Base-by-base conservation (phyloP, 1,284 basidiomycete species). In the Sanghuangporus sanghuang region DNA sequence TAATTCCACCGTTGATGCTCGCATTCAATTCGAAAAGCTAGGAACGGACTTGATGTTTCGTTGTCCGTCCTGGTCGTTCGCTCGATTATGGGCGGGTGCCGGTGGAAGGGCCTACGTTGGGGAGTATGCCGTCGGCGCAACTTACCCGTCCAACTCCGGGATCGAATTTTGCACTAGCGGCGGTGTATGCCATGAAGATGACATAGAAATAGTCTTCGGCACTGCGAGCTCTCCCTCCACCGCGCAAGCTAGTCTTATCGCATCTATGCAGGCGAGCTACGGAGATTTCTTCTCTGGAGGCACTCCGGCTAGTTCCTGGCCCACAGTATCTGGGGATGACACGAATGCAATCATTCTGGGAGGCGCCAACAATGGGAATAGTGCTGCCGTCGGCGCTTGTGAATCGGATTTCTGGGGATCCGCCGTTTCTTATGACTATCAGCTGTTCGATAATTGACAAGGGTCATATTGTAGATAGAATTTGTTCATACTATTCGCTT, bases 181-280 rank as follows among this genome's bases (percentile, higher is more conserved):
- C 36, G 86, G 84, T 18, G 85, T 90, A 39, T 90, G 89, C 72
- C 89, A 91, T 71, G 81, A 89, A 71, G 87, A 90, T 69, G 88
- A 90, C 68, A 90, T 90, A 61, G 75, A 85, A 76, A 86, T 90
- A 71, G 81, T 90, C 83, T 92, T 91, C 71, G 89, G 89, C 54
- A 90, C 87, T 0, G 83, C 79, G 23, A 71, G 78, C 5, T 82
- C 75, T 69, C 85, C 87, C 3, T 83, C 75, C n/a, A 54, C 77
- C 9, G 81, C 77, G 2, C 88, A 90, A 72, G 70, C 81, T 3
- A 75, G 82, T 6, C 77, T 91, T 44, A 82, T 80, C 50, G 73
- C 72, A n/a, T 82, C 90, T 71, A 81, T 90, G 68, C 89, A 90
- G 71, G 78, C 79, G 35, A 82, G 87, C 36, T 90, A 89, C 75